phyloP scores from a whole-genome alignment of 176 grass and related monocot species.

The sorghum (Sorghum bicolor) region DNA sequence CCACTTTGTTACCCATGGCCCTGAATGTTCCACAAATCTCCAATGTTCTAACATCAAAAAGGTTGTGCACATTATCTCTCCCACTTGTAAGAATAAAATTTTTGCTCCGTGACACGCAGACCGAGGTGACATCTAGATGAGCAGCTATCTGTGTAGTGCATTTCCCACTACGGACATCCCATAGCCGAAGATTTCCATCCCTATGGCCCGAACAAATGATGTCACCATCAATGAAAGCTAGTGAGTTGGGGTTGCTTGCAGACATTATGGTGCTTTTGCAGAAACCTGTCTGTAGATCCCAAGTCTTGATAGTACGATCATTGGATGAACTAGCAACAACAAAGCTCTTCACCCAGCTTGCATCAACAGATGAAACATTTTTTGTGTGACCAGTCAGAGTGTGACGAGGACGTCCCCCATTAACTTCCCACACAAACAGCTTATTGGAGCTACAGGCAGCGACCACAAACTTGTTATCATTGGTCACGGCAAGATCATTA shows the following conservation, averaged over 20 bases:
- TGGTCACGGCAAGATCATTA: slow-evolving; percentile 90
- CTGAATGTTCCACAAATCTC: slow-evolving; percentile 83
- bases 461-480: slow-evolving; percentile 85
- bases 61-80: slow-evolving; percentile 78
- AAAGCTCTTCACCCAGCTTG: slow-evolving; percentile 62
- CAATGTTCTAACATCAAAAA: slow-evolving; percentile 87
- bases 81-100: slow-evolving; percentile 89
- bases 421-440: slow-evolving; percentile 86
- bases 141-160: slow-evolving; percentile 59
- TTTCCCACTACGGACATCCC: slow-evolving; percentile 74
- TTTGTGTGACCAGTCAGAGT: slow-evolving; percentile 85
- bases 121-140: slow-evolving; percentile 74
- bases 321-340: slow-evolving; percentile 67
- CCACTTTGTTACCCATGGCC: slow-evolving; percentile 46
- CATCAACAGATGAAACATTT: slow-evolving; percentile 84
- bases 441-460: slow-evolving; percentile 98
- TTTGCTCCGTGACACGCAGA: slow-evolving; percentile 68
- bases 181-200: slow-evolving; percentile 79
- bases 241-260: slow-evolving; percentile 77
- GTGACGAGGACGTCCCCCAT: slow-evolving; percentile 70
- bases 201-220: slow-evolving; percentile 92
- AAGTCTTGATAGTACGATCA: slow-evolving; percentile 96
- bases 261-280: slow-evolving; percentile 93
- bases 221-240: slow-evolving; percentile 78
- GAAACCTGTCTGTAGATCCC: slow-evolving; percentile 87